Base-by-base conservation (phyloP, 371 early-diverging fungal species). In the Batrachochytrium dendrobatidis region DNA sequence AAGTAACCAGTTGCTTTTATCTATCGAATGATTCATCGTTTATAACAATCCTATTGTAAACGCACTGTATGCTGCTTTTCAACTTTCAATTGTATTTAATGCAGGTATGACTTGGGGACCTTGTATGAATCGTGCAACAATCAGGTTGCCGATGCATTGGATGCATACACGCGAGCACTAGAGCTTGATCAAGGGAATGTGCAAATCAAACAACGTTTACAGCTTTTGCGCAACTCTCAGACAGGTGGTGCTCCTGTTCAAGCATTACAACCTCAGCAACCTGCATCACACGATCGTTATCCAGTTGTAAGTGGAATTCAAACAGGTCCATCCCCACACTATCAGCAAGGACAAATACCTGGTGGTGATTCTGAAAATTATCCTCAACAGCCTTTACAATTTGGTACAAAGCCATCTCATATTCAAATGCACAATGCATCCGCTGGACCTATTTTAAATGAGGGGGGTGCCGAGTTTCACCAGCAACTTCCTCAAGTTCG, bases 91-190 rank as follows among this genome's bases (percentile, higher is more conserved):
- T 10, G 2, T 7, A 34, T 56, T 3, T 46, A 24, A n/a, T 26
- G 24, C 29, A 76, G 77, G 77, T 89, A 84, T 60, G 90, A 98
- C 65, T 74, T 98, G 6, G 99, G 99, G 1, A 94, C 93, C 0
- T 77, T 98, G 2, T 98, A 98, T 68, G 99, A 98, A 65, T 84
- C 92, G 0, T 96, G 98, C 75, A 95, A 96, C 72, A 95, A 94
- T 72, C 98, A 98, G 69, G 83, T 92, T 34, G 83, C 83, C 59
- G 99, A 98, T 70, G 99, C 99, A 0, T 74, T 96, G 35, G 97
- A 98, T 65, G 99, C 99, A 0, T 98, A 97, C 72, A 82, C 88
- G 55, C 85, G 92, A 18, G 99, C 97, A 1, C 80, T 86, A 7
- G 94, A 95, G 68, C 70, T 94, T 30, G 95, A 95, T 66, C 95